A percentile compares a stretch with the other conserved stretches of the same genome.
These are phyloP conservation scores for Apiospora hydei DNA, from an alignment of 2,329 filamentous ascomycete species.

Conservation along the genomic window DNA sequence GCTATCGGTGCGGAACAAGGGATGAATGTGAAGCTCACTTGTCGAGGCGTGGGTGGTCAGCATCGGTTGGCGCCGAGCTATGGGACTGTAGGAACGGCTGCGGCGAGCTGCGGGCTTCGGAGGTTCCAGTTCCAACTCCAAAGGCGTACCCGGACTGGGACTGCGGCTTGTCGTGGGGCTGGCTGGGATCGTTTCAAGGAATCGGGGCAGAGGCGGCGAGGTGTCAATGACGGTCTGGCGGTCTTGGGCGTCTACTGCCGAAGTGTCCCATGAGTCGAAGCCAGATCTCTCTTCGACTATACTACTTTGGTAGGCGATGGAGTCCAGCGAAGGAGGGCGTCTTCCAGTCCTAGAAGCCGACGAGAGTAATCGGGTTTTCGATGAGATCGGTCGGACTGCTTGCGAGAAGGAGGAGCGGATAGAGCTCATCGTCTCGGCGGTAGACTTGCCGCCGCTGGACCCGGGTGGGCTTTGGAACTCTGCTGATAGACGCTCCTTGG, in stretches of 20 bases:
- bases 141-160: slow-evolving; percentile 66
- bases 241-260: slow-evolving; percentile 68
- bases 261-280: slow-evolving; percentile 81
- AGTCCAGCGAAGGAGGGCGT: slow-evolving; percentile 58
- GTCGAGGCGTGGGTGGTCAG: slow-evolving; percentile 46
- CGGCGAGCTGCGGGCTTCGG: slow-evolving; percentile 51
- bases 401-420: slow-evolving; percentile 57
- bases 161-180: slow-evolving; percentile 70
- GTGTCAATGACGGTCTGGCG: slow-evolving; percentile 64
- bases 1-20: slow-evolving; percentile 77
- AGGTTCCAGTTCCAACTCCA: slow-evolving; percentile 59
- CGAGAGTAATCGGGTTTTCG: slow-evolving; percentile 61
- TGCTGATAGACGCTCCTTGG: slow-evolving; percentile 44
- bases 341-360: slow-evolving; percentile 47
- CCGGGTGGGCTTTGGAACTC: slow-evolving; percentile 51
- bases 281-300: slow-evolving; percentile 58
- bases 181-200: slow-evolving; percentile 75
- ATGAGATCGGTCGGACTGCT: slow-evolving; percentile 62
- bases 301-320: slow-evolving; percentile 44
- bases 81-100: slow-evolving; percentile 61
- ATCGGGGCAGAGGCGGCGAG: slow-evolving; percentile 54
- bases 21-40: slow-evolving; percentile 77
- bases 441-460: slow-evolving; percentile 54
- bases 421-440: slow-evolving; percentile 55
- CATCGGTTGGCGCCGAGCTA: slow-evolving; percentile 42